Conservation (phyloP, 2,329 filamentous ascomycete species). For the Colletotrichum limetticola region DNA sequence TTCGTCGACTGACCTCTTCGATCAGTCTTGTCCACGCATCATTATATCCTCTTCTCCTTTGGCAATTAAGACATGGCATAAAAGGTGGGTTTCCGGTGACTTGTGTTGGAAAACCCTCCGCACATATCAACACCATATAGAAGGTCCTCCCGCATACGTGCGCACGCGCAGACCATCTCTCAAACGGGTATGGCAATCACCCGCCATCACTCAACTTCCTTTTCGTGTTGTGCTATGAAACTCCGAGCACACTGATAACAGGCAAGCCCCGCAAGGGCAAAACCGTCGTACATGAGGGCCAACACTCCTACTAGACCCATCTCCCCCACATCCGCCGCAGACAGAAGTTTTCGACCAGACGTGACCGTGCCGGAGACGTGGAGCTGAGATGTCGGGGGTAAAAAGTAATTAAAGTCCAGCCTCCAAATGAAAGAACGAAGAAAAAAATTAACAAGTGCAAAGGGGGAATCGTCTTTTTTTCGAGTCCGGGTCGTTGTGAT, state of each 20-base stretch:
- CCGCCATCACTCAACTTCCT: constrained; percentile 31
- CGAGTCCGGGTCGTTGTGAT: constrained; percentile 34
- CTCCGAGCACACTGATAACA: constrained; percentile 24
- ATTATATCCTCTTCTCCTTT: constrained; percentile 5
- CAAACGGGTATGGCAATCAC: constrained; percentile 16
- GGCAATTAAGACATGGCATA: not conserved
- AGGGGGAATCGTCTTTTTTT: constrained; percentile 35
- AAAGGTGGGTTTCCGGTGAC: too few species aligned
- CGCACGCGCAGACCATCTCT: constrained; percentile 13
- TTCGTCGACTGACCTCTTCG: not conserved
- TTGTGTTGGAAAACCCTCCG: not conserved
- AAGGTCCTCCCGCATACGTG: not conserved
- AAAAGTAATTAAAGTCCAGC: constrained; percentile 21
- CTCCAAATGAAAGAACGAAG: constrained; percentile 29
- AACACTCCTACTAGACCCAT: not conserved
- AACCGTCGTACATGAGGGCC: not conserved
- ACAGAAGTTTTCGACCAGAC: not conserved
- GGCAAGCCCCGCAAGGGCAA: not conserved
- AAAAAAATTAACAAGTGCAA: constrained; percentile 36
- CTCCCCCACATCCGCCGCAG: constrained; percentile 12
- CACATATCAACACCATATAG: constrained; percentile 12
- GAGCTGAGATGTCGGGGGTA: not conserved
- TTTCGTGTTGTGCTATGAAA: constrained; percentile 32
- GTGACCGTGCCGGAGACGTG: constrained; percentile 5
- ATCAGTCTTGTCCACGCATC: not conserved